Conservation (phyloP, 208 protist species). For the Trichomonas tenax region DNA sequence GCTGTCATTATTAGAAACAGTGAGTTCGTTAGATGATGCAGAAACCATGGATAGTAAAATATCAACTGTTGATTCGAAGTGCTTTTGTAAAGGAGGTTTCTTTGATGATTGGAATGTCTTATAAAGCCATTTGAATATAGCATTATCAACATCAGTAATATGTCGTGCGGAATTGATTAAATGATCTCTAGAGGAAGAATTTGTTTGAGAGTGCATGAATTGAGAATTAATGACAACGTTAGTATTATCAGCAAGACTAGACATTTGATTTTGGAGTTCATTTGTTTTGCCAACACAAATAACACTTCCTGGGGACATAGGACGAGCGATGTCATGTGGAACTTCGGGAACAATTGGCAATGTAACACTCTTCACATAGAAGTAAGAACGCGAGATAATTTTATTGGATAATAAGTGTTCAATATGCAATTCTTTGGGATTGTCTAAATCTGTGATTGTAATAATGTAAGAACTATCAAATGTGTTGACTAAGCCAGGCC, state of each 20-base stretch:
- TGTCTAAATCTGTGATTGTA: background rate
- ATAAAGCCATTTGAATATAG: background rate
- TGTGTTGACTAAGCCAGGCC: background rate
- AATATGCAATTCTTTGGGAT: background rate
- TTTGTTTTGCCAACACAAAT: background rate
- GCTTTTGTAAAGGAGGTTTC: background rate
- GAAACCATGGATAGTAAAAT: background rate
- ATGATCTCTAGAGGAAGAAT: background rate
- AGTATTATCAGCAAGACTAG: background rate
- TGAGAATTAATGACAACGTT: background rate
- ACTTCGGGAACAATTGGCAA: too few relatives aligned
- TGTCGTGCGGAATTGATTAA: background rate
- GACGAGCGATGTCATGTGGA: background rate
- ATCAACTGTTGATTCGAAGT: slow-evolving; percentile 1
- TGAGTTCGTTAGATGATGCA: background rate
- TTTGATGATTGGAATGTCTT: background rate
- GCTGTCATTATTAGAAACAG: background rate
- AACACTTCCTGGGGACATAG: background rate
- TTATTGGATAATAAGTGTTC: background rate
- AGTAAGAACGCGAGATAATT: background rate
- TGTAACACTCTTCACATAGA: background rate
- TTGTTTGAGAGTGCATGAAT: background rate
- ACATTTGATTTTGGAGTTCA: background rate
- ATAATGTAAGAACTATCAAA: background rate
- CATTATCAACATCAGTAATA: background rate